These are phyloP conservation scores for Cyberlindnera petersonii DNA, from an alignment of 805 yeast genomes.

Conservation along the genomic window DNA sequence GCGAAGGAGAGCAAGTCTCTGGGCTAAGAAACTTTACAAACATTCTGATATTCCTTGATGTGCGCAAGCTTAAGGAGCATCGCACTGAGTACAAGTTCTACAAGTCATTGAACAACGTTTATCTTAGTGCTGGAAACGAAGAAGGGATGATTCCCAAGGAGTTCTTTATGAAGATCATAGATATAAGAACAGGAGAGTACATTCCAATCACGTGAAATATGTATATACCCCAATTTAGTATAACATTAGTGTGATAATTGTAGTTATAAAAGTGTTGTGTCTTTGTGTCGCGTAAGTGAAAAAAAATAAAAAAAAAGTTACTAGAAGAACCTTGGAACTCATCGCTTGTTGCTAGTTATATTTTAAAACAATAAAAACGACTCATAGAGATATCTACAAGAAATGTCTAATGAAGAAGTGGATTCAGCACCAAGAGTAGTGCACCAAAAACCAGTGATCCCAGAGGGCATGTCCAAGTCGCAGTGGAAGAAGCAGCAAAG, in stretches of 20 bases:
- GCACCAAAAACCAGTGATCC: slow-evolving; percentile 37
- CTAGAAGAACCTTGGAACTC: not conserved
- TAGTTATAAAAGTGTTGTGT: no score
- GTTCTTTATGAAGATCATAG: slow-evolving; percentile 40
- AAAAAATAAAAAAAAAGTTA: not conserved
- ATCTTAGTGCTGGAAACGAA: slow-evolving; percentile 58
- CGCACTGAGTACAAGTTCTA: slow-evolving; percentile 49
- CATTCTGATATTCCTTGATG: slow-evolving; percentile 61
- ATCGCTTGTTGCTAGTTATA: no score
- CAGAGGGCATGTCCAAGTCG: slow-evolving; percentile 83
- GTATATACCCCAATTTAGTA: no score
- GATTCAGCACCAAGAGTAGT: no score
- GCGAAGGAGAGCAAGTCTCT: slow-evolving; percentile 48
- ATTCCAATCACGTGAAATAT: not conserved
- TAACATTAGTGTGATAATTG: no score
- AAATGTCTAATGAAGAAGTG: not conserved
- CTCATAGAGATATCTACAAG: not conserved
- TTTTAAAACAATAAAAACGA: no score
- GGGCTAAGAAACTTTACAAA: slow-evolving; percentile 64
- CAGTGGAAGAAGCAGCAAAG: slow-evolving; percentile 77
- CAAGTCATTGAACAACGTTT: slow-evolving; percentile 70
- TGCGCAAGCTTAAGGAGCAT: slow-evolving; percentile 39
- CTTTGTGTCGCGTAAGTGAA: no score
- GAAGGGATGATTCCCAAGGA: slow-evolving; percentile 46
- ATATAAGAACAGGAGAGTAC: slow-evolving; percentile 20